These are phyloP conservation scores for Cladosporium sphaerospermum DNA, from an alignment of 2,329 filamentous ascomycete genomes.

Conservation along the genomic window DNA sequence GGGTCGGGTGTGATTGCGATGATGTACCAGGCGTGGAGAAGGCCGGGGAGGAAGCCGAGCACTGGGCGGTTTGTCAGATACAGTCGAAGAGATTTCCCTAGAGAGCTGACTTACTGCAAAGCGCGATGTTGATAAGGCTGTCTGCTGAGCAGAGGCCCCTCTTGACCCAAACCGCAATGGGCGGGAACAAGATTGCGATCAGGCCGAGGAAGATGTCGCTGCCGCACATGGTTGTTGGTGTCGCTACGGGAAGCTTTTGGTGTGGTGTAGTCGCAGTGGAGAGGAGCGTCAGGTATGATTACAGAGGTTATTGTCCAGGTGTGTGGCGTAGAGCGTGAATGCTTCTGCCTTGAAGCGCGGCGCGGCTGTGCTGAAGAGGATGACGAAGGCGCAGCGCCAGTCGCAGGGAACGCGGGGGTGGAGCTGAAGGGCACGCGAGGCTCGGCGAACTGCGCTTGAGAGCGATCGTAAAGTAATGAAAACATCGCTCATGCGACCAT, in stretches of 20 bases:
- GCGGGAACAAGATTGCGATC: slow-evolving; percentile 55
- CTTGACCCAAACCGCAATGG: slow-evolving; percentile 82
- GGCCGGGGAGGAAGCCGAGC: slow-evolving; percentile 61
- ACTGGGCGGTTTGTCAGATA: slow-evolving; percentile 13
- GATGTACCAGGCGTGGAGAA: slow-evolving; percentile 97
- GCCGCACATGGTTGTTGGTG: slow-evolving; percentile 46
- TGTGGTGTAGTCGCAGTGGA: neutral
- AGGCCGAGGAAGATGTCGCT: slow-evolving; percentile 56
- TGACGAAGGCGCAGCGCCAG: too few relatives aligned
- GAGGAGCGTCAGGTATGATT: too few relatives aligned
- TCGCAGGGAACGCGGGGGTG: too few relatives aligned
- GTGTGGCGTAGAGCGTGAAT: too few relatives aligned
- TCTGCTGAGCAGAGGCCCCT: slow-evolving; percentile 86
- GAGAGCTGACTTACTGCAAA: slow-evolving; percentile 48
- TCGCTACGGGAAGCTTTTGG: neutral
- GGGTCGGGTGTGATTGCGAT: slow-evolving; percentile 81
- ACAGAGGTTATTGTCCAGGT: too few relatives aligned
- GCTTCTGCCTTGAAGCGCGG: too few relatives aligned
- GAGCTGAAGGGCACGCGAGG: too few relatives aligned
- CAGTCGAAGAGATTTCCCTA: too few relatives aligned
- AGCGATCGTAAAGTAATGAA: too few relatives aligned
- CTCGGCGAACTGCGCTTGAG: too few relatives aligned
- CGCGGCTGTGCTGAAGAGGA: too few relatives aligned
- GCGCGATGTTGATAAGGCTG: slow-evolving; percentile 89
- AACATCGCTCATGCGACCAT: too few relatives aligned